Conservation (phyloP, 108 stramenopile genomes). For the Craspedostauros australis region DNA sequence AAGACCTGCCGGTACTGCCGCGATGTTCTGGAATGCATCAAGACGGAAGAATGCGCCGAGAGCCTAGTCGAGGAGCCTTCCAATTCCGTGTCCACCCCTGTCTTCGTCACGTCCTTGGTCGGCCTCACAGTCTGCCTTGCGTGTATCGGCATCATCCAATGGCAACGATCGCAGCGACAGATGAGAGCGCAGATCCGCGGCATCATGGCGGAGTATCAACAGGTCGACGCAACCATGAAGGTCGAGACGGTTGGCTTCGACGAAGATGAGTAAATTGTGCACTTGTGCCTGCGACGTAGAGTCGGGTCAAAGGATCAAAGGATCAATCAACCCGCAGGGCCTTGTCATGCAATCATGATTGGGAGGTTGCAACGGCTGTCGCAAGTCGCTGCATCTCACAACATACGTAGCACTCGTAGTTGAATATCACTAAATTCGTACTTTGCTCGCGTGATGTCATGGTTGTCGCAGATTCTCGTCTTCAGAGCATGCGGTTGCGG, state of each 20-base stretch:
- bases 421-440: too few species aligned
- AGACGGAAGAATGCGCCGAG: slow-evolving; percentile 4
- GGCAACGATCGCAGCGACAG: slow-evolving; percentile 66
- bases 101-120: slow-evolving; percentile 18
- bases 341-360: too few species aligned
- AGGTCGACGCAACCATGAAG: slow-evolving; percentile 63
- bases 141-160: slow-evolving; percentile 57
- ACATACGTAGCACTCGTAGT: too few species aligned
- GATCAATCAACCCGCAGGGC: too few species aligned
- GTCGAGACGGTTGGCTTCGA: neutral
- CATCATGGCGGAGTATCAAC: slow-evolving; percentile 94
- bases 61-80: neutral
- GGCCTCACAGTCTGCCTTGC: slow-evolving; percentile 10
- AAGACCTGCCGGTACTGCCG: slow-evolving; percentile 37
- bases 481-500: too few species aligned
- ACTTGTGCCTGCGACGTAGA: too few species aligned
- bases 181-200: slow-evolving; percentile 90
- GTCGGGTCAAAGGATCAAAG: too few species aligned
- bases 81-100: slow-evolving; percentile 22
- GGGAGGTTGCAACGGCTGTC: too few species aligned
- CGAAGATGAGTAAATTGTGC: too few species aligned
- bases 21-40: slow-evolving; percentile 33
- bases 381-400: too few species aligned
- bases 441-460: too few species aligned
- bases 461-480: too few species aligned